Percentiles rank a stretch among this genome's conserved stretches.
phyloP scores from a whole-genome alignment of 2,329 filamentous ascomycete genomes.

The Colletotrichum sublineola region DNA sequence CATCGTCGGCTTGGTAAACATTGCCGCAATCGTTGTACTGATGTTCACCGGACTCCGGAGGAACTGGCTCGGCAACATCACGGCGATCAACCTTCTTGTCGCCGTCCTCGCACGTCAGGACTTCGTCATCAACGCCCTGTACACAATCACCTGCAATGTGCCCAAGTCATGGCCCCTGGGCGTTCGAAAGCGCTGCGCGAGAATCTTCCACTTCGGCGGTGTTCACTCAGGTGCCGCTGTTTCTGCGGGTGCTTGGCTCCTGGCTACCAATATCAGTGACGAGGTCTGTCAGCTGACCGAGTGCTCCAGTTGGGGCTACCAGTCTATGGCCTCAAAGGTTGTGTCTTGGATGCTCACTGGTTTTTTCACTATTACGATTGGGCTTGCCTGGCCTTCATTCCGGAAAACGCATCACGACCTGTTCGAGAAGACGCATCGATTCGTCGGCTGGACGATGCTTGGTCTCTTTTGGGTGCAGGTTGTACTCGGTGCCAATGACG shows the following conservation, averaged over 20 bases:
- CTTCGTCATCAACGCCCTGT: slow-evolving; percentile 65
- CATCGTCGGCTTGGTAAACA: slow-evolving; percentile 63
- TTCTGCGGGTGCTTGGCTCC: slow-evolving; percentile 63
- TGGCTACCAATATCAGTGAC: slow-evolving; percentile 55
- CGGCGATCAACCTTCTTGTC: slow-evolving; percentile 62
- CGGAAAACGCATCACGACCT: slow-evolving; percentile 65
- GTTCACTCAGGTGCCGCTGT: slow-evolving; percentile 65
- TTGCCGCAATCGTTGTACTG: slow-evolving; percentile 60
- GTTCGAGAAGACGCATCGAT: slow-evolving; percentile 58
- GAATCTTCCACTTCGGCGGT: slow-evolving; percentile 66
- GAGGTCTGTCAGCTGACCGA: slow-evolving; percentile 53
- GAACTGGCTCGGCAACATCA: slow-evolving; percentile 54
- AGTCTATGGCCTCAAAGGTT: slow-evolving; percentile 59
- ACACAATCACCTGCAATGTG: slow-evolving; percentile 59
- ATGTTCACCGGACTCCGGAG: slow-evolving; percentile 47
- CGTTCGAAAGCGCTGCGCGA: slow-evolving; percentile 61
- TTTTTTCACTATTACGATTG: slow-evolving; percentile 69
- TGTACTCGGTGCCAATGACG: slow-evolving; percentile 63
- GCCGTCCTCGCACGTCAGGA: slow-evolving; percentile 67
- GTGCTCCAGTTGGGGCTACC: slow-evolving; percentile 27
- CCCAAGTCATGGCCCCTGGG: slow-evolving; percentile 61
- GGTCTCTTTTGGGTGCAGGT: slow-evolving; percentile 75
- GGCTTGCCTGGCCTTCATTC: slow-evolving; percentile 72
- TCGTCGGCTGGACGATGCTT: slow-evolving; percentile 65
- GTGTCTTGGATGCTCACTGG: slow-evolving; percentile 70